Base-by-base conservation (phyloP, 169 alveolate genomes). In the Plasmodium fragile region DNA sequence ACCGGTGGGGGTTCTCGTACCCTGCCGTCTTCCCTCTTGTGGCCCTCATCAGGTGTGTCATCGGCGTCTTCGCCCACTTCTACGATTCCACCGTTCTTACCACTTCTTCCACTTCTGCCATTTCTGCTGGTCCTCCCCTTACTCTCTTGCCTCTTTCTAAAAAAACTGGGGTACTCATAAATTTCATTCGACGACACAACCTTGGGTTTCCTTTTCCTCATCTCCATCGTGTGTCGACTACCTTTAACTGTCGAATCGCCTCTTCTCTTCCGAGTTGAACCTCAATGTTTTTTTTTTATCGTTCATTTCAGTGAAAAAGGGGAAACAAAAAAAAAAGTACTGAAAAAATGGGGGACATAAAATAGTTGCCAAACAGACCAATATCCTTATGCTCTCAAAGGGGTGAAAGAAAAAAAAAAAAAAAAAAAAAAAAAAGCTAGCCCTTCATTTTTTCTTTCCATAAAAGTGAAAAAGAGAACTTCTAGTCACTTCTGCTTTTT, bases 141-240 rank as follows among this genome's bases (percentile, higher is more conserved):
- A 32, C 81, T 6, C 71, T 13, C 91, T 18, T 82, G 45, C 70
- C 30, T 32, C 72, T 65, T 65, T 65, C 72, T 25, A 55, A 22
- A 82, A 82, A 55, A 49, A 49, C 30, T 45, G 39, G 65, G 32
- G 34, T 80, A 7, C 16, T 80, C 85, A 49, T 80, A 80, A 49
- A 43, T 28, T 80, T 45, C 65, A 32, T 34, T 8, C 22, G 34
- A 30, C 65, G 22, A 10, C 18, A 5, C 16, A 83, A 13, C 59
- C 49, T 1, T 85, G 10, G 36, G 41, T 32, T 53, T 73, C 32
- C 69, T 73, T 18, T 82, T 82, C 13, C 25, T 59, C 91, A 82
- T 82, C 72, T 82, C 28, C 32, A 32, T 30, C 16, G 32, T 30
- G 39, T 16, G 75, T 65, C 25, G 41, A 65, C 75, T 7, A n/a